These are phyloP conservation scores for Suillus sp. DNA, from an alignment of 768 basidiomycete genomes.

Conservation along the genomic window DNA sequence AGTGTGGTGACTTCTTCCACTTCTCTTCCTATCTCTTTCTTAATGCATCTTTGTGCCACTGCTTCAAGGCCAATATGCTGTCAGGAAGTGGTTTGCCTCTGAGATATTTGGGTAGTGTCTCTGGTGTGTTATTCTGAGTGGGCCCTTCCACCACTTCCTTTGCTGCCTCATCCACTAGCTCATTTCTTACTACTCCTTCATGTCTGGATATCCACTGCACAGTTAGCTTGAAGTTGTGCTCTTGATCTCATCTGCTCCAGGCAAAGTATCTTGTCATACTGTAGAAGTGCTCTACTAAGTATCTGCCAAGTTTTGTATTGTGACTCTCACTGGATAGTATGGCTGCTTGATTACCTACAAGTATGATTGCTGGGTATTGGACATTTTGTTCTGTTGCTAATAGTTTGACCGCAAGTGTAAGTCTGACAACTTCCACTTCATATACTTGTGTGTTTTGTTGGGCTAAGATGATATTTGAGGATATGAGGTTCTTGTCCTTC, in stretches of 20 bases:
- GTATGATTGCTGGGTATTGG: not conserved
- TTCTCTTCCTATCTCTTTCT: not conserved
- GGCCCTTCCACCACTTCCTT: conserved; percentile 18
- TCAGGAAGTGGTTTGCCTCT: not conserved
- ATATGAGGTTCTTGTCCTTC: not conserved
- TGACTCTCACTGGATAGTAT: conserved; percentile 4
- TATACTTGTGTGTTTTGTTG: conserved; percentile 16
- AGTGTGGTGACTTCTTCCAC: not conserved
- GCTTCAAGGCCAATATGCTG: not conserved
- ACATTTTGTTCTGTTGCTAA: not conserved
- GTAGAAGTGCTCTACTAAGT: conserved; percentile 14
- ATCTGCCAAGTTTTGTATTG: conserved; percentile 1
- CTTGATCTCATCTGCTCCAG: not conserved
- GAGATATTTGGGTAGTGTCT: not conserved
- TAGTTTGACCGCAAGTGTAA: conserved; percentile 15
- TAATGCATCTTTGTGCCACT: not conserved
- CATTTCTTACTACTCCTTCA: conserved; percentile 18
- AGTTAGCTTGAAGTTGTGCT: not conserved
- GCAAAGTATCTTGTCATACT: not conserved
- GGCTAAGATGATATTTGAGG: conserved; percentile 11
- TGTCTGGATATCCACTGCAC: conserved; percentile 24
- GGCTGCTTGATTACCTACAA: conserved; percentile 17
- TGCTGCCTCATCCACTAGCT: conserved; percentile 23
- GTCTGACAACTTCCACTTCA: conserved; percentile 21
- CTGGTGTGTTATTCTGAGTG: not conserved